Evolutionary conservation across 129 eudicot species (phyloP).

Genomic region (Rutidosis leptorrhynchoides): DNA sequence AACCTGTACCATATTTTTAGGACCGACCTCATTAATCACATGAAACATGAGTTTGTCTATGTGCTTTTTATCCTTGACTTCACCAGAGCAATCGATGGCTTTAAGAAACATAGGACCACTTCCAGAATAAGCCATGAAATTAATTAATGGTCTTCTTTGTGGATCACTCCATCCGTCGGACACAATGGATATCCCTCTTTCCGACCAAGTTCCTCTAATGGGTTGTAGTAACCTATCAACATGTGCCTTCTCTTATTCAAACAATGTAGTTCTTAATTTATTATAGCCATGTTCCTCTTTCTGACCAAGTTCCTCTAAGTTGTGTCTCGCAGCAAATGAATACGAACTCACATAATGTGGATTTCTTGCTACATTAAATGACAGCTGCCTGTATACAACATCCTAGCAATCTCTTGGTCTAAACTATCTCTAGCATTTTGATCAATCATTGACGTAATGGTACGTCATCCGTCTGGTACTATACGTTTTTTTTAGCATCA

Average conservation of each 20-base stretch:
- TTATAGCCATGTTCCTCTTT: too few species aligned
- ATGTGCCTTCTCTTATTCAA: not conserved
- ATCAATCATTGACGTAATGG: not conserved
- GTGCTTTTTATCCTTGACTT: not conserved
- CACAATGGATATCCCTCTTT: not conserved
- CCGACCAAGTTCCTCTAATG: not conserved
- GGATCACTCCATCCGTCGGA: not conserved
- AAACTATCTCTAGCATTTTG: not conserved
- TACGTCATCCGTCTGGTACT: not conserved
- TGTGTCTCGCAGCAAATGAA: not conserved
- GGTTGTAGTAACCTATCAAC: not conserved
- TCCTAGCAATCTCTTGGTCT: not conserved
- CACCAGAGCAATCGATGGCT: not conserved
- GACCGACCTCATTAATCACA: constrained; percentile 11
- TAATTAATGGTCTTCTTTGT: constrained; percentile 10
- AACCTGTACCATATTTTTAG: constrained; percentile 13
- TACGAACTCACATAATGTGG: not conserved
- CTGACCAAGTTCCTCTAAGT: too few species aligned
- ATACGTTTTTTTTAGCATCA: too few species aligned
- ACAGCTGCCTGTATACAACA: not conserved
- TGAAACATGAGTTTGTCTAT: constrained; percentile 1
- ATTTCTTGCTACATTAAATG: not conserved
- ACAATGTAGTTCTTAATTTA: not conserved
- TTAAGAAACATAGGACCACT: constrained; percentile 2
- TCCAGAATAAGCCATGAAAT: not conserved